phyloP scores from a whole-genome alignment of 257 asterid genomes.

The Solanum piurae region DNA sequence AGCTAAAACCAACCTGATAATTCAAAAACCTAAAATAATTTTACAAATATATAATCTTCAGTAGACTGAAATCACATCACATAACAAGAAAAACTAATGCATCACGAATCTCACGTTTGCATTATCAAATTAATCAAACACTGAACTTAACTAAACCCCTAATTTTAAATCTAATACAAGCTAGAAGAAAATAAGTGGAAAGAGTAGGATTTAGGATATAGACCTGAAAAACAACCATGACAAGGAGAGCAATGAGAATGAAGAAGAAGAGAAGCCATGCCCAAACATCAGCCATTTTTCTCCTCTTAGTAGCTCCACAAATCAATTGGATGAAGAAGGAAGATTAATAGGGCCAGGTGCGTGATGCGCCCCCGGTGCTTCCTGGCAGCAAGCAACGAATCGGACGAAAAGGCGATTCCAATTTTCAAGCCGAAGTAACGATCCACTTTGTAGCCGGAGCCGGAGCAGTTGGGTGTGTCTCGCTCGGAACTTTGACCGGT shows the following conservation, averaged over 20 bases:
- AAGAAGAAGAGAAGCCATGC: conserved; percentile 86
- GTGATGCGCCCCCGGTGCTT: not conserved
- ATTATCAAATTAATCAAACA: not conserved
- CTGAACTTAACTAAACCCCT: not conserved
- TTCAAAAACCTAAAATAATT: not conserved
- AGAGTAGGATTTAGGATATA: not conserved
- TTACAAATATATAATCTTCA: not conserved
- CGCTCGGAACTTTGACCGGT: not conserved
- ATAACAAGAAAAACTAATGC: not conserved
- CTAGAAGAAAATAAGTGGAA: not conserved
- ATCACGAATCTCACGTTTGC: not conserved
- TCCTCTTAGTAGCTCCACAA: not conserved
- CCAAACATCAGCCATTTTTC: conserved; percentile 50
- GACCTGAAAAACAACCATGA: conserved; percentile 78
- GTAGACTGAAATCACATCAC: not conserved
- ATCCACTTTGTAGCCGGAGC: not conserved
- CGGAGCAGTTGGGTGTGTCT: not conserved
- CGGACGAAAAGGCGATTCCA: not conserved
- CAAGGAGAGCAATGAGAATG: conserved; percentile 48
- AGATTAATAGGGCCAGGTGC: not conserved
- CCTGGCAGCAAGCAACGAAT: not conserved
- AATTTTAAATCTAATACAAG: not conserved
- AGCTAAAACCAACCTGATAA: not conserved
- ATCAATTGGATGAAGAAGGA: not conserved
- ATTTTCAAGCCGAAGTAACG: not conserved